Evolutionary conservation across 2,329 filamentous ascomycete species (phyloP).

Genomic region (Trichoderma simmonsii): DNA sequence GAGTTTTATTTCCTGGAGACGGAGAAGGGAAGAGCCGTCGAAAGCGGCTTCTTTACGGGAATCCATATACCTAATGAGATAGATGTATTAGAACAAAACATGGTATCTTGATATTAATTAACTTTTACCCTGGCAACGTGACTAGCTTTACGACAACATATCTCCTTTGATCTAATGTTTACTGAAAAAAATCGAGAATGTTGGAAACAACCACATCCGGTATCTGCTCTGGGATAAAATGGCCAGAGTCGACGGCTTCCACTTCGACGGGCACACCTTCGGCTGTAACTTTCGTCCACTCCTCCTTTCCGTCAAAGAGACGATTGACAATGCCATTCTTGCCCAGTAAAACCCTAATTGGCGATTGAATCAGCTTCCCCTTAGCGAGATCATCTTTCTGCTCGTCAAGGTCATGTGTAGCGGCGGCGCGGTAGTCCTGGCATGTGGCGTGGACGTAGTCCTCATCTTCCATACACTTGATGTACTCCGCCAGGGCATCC

Average conservation of each 20-base stretch:
- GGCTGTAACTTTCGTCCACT: conserved; percentile 49
- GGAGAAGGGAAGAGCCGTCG: background rate
- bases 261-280: conserved; percentile 37
- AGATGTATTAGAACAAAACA: conserved; percentile 13
- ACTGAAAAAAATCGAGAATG: background rate
- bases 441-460: conserved; percentile 47
- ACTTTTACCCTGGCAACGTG: background rate
- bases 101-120: background rate
- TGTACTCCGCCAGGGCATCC: conserved; percentile 40
- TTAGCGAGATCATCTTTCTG: conserved; percentile 43
- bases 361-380: conserved; percentile 43
- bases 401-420: conserved; percentile 50
- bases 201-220: conserved; percentile 42
- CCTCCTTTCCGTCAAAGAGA: conserved; percentile 46
- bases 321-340: conserved; percentile 46
- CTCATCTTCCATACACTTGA: conserved; percentile 39
- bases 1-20: background rate
- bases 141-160: background rate
- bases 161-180: background rate
- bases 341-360: conserved; percentile 51
- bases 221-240: conserved; percentile 51
- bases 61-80: conserved; percentile 17
- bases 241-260: conserved; percentile 43
- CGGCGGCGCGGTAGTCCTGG: conserved; percentile 54
- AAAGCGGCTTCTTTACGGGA: background rate